Conservation (phyloP, 495 filamentous ascomycete genomes). For the Podospora pseudoanserina region DNA sequence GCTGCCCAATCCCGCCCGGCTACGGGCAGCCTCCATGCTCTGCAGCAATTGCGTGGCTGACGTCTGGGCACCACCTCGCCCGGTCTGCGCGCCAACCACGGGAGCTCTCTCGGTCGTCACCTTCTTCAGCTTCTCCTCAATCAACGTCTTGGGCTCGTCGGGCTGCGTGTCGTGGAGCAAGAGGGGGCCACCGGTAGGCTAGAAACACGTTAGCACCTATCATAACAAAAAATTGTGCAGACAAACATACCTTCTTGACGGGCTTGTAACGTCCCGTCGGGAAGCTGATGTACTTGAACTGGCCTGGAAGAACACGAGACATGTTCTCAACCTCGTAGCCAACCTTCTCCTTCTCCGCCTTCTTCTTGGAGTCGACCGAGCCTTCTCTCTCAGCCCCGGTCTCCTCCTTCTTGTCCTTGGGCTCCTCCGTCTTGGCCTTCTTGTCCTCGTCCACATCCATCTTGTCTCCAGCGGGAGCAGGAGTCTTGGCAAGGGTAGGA, state of each 20-base stretch:
- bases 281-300: constrained; percentile 94
- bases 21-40: constrained; percentile 13
- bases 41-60: constrained; percentile 14
- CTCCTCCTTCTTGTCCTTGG: constrained; percentile 58
- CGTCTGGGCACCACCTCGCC: constrained; percentile 19
- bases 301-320: constrained; percentile 86
- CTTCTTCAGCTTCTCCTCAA: constrained; percentile 86
- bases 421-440: constrained; percentile 57
- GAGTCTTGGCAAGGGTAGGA: constrained; percentile 71
- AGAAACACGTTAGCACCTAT: constrained; percentile 41
- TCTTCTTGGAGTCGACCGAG: constrained; percentile 63
- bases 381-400: constrained; percentile 54
- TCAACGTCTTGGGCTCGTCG: constrained; percentile 67
- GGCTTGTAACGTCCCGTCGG: constrained; percentile 83
- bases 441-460: constrained; percentile 85
- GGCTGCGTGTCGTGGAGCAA: constrained; percentile 84
- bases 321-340: constrained; percentile 97
- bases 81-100: constrained; percentile 34
- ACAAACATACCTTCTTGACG: constrained; percentile 78
- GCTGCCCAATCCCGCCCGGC: neutral
- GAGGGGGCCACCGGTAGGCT: constrained; percentile 93
- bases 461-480: constrained; percentile 62
- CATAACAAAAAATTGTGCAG: constrained; percentile 10
- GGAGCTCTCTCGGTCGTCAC: constrained; percentile 61
- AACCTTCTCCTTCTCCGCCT: constrained; percentile 91